These are phyloP conservation scores for Ophiocordyceps camponoti-floridani DNA, from an alignment of 2,329 filamentous ascomycete genomes.

Conservation along the genomic window DNA sequence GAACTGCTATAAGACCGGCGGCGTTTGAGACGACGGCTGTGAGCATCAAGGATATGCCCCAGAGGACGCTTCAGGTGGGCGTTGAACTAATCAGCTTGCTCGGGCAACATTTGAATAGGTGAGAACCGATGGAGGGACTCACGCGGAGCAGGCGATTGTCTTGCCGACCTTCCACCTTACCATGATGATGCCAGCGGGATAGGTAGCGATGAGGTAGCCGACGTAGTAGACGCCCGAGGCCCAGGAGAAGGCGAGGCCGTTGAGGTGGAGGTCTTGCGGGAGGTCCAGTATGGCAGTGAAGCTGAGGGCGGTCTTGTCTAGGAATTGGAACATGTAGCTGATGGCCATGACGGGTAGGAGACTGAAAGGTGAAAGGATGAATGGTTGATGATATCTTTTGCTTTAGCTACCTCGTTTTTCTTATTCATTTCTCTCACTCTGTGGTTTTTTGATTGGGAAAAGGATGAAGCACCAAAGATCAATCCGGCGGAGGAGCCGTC, in stretches of 20 bases:
- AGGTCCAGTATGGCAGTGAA: slow-evolving; percentile 33
- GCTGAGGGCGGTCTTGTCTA: slow-evolving; percentile 40
- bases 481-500: neutral
- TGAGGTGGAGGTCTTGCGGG: slow-evolving; percentile 22
- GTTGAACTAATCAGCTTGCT: neutral
- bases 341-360: slow-evolving; percentile 27
- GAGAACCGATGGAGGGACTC: neutral
- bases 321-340: slow-evolving; percentile 40
- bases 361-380: neutral
- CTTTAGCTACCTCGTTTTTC: too few relatives aligned
- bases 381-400: too few relatives aligned
- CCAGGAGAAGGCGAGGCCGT: slow-evolving; percentile 33
- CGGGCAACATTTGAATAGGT: neutral
- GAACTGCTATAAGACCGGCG: slow-evolving; percentile 10
- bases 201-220: slow-evolving; percentile 22
- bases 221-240: slow-evolving; percentile 31
- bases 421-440: neutral
- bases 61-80: slow-evolving; percentile 6
- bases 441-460: neutral
- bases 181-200: slow-evolving; percentile 9
- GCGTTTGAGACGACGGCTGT: slow-evolving; percentile 18
- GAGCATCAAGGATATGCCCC: slow-evolving; percentile 22
- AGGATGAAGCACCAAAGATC: neutral
- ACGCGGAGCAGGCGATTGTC: slow-evolving; percentile 7
- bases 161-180: slow-evolving; percentile 11